Evolutionary conservation across 805 yeast genomes (phyloP), one percentile per base, ranked within the genome.

Genomic region (Candida easanensis): DNA sequence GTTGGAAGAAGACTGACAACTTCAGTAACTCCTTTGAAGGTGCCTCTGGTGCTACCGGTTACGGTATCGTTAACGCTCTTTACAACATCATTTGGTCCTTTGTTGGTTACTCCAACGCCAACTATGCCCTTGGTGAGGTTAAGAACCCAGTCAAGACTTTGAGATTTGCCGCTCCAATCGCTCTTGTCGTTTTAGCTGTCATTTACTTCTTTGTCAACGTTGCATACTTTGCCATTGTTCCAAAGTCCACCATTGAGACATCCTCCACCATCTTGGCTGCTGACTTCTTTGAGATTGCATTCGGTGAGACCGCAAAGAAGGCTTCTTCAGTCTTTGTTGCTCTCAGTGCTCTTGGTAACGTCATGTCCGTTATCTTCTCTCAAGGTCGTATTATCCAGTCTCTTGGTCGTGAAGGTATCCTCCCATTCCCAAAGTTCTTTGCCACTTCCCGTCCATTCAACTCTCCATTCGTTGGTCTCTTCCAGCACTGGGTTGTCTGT

Each of bases 71-170:
- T 44, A 82, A 80, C 53, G 89, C 93, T 6, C 70, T 86, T 43
- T 85, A 84, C 68, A 84, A 84, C 57, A 87, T 86, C 44, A 85
- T 86, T 57, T 86, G 91, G 91, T 83, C 91, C 2, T 86, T 79
- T 54, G 78, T 84, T 54, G 95, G 95, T 39, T 86, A 85, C 61
- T 82, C 90, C 31, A 86, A 86, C 58, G 90, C 83, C 40, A 85
- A 86, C 65, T 85, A 86, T 56, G 91, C 93, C 5, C 71, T 85
- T 37, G 87, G 89, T 56, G 95, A 86, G 65, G 79, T 80, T 38
- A 81, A 77, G 60, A 75, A 87, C 61, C 93, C 95, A 2, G 76
- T 77, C 36, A 76, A 77, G 54, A 80, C 86, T 38, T 75, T 84
- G 60, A 79, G 69, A 57, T 63, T 75, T 42, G 89, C 91, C 14